Evolutionary conservation across 139 green algal species (phyloP).

Genomic region (Micractinium conductrix): DNA sequence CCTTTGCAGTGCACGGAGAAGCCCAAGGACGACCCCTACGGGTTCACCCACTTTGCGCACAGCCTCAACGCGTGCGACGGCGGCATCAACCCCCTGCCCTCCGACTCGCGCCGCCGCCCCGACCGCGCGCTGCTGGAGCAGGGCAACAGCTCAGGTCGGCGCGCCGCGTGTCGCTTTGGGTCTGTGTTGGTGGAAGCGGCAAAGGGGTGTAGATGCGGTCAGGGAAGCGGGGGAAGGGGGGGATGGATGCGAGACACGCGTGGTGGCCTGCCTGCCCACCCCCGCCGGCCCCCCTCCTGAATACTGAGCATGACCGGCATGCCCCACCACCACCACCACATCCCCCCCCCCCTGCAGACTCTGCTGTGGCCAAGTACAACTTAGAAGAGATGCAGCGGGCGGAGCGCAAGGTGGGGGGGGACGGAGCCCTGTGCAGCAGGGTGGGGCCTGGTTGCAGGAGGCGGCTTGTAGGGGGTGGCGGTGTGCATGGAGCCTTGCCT

Average conservation of each 20-base stretch:
- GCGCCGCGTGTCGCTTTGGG: no score
- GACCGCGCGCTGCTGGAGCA: slow-evolving; percentile 67
- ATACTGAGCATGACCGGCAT: no score
- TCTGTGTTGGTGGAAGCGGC: no score
- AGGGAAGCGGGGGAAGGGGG: no score
- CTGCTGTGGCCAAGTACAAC: slow-evolving; percentile 76
- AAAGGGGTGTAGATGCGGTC: no score
- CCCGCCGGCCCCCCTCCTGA: no score
- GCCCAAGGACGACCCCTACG: slow-evolving; percentile 88
- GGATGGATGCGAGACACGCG: no score
- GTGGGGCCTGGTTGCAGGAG: no score
- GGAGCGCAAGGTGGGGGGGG: slow-evolving; percentile 59
- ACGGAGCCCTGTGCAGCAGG: neutral
- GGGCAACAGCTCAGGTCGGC: slow-evolving; percentile 35
- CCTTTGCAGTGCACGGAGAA: slow-evolving; percentile 61
- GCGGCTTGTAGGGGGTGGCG: no score
- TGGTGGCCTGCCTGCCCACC: no score
- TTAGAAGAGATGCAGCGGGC: slow-evolving; percentile 85
- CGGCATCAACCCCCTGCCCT: slow-evolving; percentile 71
- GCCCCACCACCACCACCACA: no score
- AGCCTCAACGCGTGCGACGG: slow-evolving; percentile 75
- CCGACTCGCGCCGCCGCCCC: slow-evolving; percentile 75
- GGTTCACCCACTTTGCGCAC: slow-evolving; percentile 91
- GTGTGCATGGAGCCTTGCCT: no score
- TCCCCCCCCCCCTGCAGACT: slow-evolving; percentile 30